Evolutionary conservation across 208 protist genomes (phyloP).

Genomic region (Endotrypanum monterogeii): DNA sequence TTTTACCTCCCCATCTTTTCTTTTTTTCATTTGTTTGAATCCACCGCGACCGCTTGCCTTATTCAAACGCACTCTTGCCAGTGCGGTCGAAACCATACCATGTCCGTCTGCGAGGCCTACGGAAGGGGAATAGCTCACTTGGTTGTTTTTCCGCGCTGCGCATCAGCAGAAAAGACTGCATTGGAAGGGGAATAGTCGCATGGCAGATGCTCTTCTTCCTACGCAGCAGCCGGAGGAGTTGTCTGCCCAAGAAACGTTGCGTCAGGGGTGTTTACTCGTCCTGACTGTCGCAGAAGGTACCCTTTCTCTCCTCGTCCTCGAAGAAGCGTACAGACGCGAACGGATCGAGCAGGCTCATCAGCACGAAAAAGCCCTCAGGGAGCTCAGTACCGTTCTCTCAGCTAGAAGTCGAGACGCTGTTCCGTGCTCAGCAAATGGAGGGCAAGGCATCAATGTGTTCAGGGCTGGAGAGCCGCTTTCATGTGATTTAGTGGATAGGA

Average conservation of each 20-base stretch:
- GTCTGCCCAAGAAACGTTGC: constrained; percentile 4
- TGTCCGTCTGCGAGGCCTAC: not conserved
- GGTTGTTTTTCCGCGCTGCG: not conserved
- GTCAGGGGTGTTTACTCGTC: constrained; percentile 17
- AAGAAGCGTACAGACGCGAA: constrained; percentile 22
- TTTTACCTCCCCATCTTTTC: constrained; percentile 15
- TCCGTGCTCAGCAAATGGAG: not conserved
- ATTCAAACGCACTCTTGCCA: not conserved
- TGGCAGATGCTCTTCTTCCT: not conserved
- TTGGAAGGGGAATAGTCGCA: not conserved
- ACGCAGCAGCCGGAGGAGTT: not conserved
- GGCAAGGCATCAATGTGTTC: not conserved
- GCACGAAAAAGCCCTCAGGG: constrained; percentile 15
- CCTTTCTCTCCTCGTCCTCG: constrained; percentile 9
- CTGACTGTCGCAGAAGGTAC: constrained; percentile 21
- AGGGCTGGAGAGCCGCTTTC: constrained; percentile 4
- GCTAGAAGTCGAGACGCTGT: not conserved
- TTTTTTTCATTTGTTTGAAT: not conserved
- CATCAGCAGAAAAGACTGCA: not conserved
- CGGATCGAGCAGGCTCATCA: constrained; percentile 24
- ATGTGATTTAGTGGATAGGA: constrained; percentile 11
- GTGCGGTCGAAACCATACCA: not conserved
- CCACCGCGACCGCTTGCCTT: not conserved
- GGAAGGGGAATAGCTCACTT: not conserved
- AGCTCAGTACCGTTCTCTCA: constrained; percentile 12